Base-by-base conservation (phyloP, 257 asterid genomes). In the Petrea volubilis region DNA sequence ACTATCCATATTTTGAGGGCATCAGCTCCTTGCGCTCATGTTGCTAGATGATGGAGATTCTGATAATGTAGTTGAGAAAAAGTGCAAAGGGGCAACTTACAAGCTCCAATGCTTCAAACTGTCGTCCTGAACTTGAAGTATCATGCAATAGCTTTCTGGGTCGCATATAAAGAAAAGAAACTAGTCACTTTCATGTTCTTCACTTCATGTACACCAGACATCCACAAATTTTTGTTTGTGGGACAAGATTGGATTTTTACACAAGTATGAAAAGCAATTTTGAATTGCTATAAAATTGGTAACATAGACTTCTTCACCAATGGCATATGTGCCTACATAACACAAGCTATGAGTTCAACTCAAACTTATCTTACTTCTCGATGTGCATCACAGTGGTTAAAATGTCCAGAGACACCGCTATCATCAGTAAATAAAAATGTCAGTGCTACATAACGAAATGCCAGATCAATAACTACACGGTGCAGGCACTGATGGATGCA, bases 361-460 rank as follows among this genome's bases (percentile, higher is more conserved):
- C 9, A 31, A 24, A 74, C 89, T 78, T 71, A 86, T 97, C 89
- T 76, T 49, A 94, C 98, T 49, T 95, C 99, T 74, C 47, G 87
- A 78, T 78, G 75, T 14, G 73, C 76, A 18, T 78, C 82, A 0
- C 72, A 18, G 67, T 78, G 82, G 72, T 78, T 78, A 77, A 97
- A 91, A 79, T 94, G 99, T 64, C 98, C 98, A 51, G 98, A 94
- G 73, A 91, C 87, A 47, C 99, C 97, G 72, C 83, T 84, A 68
- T 73, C 74, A 75, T 94, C 99, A 78, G 91, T n/a, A 94, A 25
- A 92, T 86, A 75, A 94, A 74, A 25, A 95, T 81, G n/a, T n/a
- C n/a, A n/a, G n/a, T n/a, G n/a, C 99, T 94, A 85, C 41, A 66
- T 64, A 71, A 51, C 33, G 65, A 74, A 74, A 28, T 67, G 61